Conservation (phyloP, 2,329 filamentous ascomycete genomes). For the Stagonosporopsis rhizophila region DNA sequence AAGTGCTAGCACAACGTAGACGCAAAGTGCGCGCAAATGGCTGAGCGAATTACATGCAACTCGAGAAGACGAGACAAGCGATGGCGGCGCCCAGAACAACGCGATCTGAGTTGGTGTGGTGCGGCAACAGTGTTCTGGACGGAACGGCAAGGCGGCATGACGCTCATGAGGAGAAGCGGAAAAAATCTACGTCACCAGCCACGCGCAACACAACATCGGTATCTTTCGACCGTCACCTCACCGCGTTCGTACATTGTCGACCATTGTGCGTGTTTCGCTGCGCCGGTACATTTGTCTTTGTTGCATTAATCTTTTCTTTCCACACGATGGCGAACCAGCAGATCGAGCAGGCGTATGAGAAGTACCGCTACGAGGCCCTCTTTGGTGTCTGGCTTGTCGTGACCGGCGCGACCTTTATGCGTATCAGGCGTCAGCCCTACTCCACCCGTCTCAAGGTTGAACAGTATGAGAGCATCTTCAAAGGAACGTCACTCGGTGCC, state of each 20-base stretch:
- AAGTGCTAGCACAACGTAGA: background rate
- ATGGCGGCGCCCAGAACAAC: background rate
- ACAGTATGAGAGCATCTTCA: conserved; percentile 50
- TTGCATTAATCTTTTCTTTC: background rate
- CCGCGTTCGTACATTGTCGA: conserved; percentile 2
- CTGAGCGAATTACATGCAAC: background rate
- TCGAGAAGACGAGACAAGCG: background rate
- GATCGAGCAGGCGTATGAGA: conserved; percentile 26
- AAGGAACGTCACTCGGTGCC: conserved; percentile 42
- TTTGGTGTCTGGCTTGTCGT: conserved; percentile 37
- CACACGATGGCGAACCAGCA: conserved; percentile 25
- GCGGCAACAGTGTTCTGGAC: conserved; percentile 4
- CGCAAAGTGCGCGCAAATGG: background rate
- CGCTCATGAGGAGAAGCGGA: conserved; percentile 5
- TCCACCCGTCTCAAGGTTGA: conserved; percentile 42
- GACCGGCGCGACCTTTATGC: conserved; percentile 44
- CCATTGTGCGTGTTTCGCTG: background rate
- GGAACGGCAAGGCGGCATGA: conserved; percentile 10
- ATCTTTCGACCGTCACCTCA: conserved; percentile 16
- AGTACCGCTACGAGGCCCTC: conserved; percentile 43
- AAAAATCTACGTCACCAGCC: conserved; percentile 13
- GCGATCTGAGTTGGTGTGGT: background rate
- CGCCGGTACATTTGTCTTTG: background rate
- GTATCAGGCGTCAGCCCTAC: conserved; percentile 46
- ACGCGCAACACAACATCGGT: background rate